These are phyloP conservation scores for Verticillium isaacii DNA, from an alignment of 2,329 filamentous ascomycete genomes.

Conservation along the genomic window DNA sequence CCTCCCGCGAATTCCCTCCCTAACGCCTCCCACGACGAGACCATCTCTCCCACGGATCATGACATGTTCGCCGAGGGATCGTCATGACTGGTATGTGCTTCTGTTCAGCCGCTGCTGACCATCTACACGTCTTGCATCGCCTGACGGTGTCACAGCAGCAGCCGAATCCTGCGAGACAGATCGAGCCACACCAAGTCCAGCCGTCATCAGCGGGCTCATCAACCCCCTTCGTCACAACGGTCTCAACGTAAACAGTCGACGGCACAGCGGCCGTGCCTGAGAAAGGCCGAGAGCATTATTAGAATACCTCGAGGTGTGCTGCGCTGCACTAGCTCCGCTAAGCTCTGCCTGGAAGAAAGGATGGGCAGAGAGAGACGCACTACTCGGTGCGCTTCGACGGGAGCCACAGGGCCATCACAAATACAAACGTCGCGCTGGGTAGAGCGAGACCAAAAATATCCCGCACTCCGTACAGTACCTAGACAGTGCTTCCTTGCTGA, in stretches of 20 bases:
- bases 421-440: background rate
- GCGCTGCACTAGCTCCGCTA: background rate
- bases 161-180: too few relatives aligned
- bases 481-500: background rate
- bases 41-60: background rate
- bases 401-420: background rate
- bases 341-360: background rate
- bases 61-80: background rate
- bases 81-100: background rate
- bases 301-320: background rate
- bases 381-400: background rate
- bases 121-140: background rate
- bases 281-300: background rate
- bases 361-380: background rate
- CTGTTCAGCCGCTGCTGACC: background rate
- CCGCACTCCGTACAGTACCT: background rate
- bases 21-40: background rate
- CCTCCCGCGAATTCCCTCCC: background rate
- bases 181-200: background rate
- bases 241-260: background rate
- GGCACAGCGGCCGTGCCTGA: background rate
- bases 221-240: background rate
- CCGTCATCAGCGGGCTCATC: background rate
- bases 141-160: background rate
- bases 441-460: background rate